Percentiles rank a stretch among this genome's conserved stretches.
Evolutionary conservation across 306 rosid species (phyloP).

Genomic region (Cicer yamashitae): DNA sequence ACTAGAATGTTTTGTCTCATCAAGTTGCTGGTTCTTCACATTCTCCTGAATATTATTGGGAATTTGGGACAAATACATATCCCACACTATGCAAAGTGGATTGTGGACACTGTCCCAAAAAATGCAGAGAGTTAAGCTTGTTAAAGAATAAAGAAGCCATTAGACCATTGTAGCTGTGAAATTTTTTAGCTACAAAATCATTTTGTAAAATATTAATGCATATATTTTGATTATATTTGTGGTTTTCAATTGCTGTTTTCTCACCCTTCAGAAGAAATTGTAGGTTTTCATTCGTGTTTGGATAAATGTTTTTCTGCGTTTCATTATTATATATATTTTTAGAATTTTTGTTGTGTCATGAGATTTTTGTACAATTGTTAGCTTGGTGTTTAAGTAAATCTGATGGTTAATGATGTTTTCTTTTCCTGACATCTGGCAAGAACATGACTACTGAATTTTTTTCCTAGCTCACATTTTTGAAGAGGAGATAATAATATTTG

Average conservation of each 20-base stretch:
- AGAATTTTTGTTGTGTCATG: not conserved
- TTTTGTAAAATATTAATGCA: not conserved
- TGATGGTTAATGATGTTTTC: not conserved
- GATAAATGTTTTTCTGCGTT: conserved; percentile 12
- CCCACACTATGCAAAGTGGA: no score
- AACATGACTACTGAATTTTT: not conserved
- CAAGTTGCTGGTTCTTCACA: not conserved
- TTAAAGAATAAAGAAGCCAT: not conserved
- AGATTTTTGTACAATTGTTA: conserved; percentile 1
- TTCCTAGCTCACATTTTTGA: not conserved
- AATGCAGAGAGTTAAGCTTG: not conserved
- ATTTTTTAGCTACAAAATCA: not conserved
- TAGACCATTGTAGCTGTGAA: not conserved
- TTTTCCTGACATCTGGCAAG: conserved; percentile 3
- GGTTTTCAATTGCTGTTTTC: not conserved
- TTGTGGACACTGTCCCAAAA: not conserved
- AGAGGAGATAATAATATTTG: not conserved
- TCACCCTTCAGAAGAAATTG: not conserved
- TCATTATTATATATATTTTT: not conserved
- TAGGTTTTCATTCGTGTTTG: not conserved
- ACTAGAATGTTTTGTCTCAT: not conserved
- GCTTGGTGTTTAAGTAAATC: not conserved
- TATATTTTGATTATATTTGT: not conserved
- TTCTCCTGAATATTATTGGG: no score
- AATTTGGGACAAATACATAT: no score